Evolutionary conservation across 164 flowering plant genomes (phyloP), one percentile per base, ranked within the genome.

Genomic region (Warburgia ugandensis): DNA sequence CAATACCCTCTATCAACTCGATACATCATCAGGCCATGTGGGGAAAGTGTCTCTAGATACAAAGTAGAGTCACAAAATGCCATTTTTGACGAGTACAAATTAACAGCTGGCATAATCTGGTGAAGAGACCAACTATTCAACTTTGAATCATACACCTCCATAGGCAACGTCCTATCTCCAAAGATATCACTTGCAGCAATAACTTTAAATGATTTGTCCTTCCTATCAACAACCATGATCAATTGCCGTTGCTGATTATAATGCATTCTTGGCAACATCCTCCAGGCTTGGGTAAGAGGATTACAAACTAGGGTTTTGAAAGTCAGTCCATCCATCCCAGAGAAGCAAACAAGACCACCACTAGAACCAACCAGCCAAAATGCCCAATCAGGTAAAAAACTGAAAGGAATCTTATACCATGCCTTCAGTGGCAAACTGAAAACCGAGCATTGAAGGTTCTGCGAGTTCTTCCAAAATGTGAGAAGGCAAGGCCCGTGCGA

Each of bases 281-380:
- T 79, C 96, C 94, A 91, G 29, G 70, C 54, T 65, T 90, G 97
- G 1, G 91, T 86, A 1, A 90, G 82, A 2, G 97, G 97, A 51
- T 90, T 90, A 63, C 97, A 90, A 21, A 90, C 75, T 43, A 90
- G 41, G 3, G 79, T 84, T 59, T 69, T 90, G 61, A 86, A 90
- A 35, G 75, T 74, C 30, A 69, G 49, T 25, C 87, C 91, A 72
- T 90, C 97, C 22, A 77, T 60, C 29, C 97, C 97, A 39, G 94
- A 78, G 63, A 90, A 84, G 59, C 97, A 84, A 55, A 84, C 89
- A 41, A 86, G 86, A 11, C 94, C 96, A 1, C 87, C 84, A 0
- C 92, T 84, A 57, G 97, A 91, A 65, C 97, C 96, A 55, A 91
- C 87, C 65, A 87, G 53, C 97, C 90, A 84, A 46, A 75, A 77